Evolutionary conservation across 495 filamentous ascomycete species (phyloP).

Genomic region (Echria macrotheca): DNA sequence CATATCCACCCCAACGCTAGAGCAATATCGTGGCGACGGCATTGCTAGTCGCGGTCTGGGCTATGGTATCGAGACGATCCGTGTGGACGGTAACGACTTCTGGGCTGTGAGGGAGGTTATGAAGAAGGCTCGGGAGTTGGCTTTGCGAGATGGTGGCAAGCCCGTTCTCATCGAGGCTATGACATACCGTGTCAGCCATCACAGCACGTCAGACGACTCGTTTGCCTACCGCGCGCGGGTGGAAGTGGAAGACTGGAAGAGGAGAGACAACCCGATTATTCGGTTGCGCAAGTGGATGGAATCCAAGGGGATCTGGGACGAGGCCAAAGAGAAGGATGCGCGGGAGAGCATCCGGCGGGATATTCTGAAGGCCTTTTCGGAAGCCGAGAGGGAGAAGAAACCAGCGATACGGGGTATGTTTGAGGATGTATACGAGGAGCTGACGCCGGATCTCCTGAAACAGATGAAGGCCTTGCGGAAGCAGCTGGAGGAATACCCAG

Average conservation of each 20-base stretch:
- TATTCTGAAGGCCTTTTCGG: slow-evolving; percentile 75
- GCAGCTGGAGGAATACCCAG: slow-evolving; percentile 78
- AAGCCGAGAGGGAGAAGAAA: slow-evolving; percentile 87
- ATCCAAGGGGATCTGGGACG: slow-evolving; percentile 72
- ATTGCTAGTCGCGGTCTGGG: slow-evolving; percentile 93
- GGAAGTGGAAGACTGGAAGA: slow-evolving; percentile 97
- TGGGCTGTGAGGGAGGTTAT: slow-evolving; percentile 88
- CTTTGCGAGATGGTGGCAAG: slow-evolving; percentile 68
- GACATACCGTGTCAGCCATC: slow-evolving; percentile 95
- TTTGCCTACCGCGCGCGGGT: slow-evolving; percentile 92
- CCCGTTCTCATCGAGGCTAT: slow-evolving; percentile 92
- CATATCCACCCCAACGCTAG: slow-evolving; percentile 88
- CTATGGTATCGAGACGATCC: slow-evolving; percentile 94
- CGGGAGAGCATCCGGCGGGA: slow-evolving; percentile 62
- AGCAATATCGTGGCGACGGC: slow-evolving; percentile 95
- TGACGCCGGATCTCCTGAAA: slow-evolving; percentile 72
- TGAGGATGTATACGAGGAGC: slow-evolving; percentile 77
- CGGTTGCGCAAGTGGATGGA: slow-evolving; percentile 90
- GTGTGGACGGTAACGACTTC: slow-evolving; percentile 96
- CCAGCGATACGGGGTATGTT: slow-evolving; percentile 74
- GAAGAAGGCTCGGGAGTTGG: slow-evolving; percentile 67
- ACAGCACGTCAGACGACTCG: slow-evolving; percentile 96
- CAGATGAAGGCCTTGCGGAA: slow-evolving; percentile 76
- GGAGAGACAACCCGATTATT: slow-evolving; percentile 90
- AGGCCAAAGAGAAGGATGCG: slow-evolving; percentile 71